Evolutionary conservation across 169 alveolate genomes (phyloP).

Genomic region (Prorocentrum cordatum): DNA sequence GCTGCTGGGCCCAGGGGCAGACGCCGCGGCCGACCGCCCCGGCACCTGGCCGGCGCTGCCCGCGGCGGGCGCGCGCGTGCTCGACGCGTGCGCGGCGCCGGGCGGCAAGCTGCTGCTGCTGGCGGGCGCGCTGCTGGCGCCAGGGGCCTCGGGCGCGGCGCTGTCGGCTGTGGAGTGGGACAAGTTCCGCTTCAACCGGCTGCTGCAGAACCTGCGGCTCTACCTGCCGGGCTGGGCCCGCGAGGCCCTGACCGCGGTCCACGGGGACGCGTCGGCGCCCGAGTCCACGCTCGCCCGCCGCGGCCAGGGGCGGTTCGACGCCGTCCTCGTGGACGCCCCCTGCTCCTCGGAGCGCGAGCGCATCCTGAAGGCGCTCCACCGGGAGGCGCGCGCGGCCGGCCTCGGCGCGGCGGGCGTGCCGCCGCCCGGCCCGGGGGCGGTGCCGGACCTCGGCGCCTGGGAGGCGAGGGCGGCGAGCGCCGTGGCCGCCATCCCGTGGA

Average conservation of each 20-base stretch:
- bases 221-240: conserved; percentile 4
- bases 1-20: too few relatives aligned
- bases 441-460: too few relatives aligned
- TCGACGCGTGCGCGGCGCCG: too few relatives aligned
- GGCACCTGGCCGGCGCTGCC: too few relatives aligned
- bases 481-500: neutral
- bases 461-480: too few relatives aligned
- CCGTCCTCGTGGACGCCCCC: conserved; percentile 39
- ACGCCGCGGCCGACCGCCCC: too few relatives aligned
- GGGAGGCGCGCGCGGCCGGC: neutral
- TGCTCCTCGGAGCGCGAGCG: conserved; percentile 60
- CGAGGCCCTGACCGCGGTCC: neutral
- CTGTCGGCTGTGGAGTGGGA: conserved; percentile 17
- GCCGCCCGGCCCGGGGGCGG: neutral
- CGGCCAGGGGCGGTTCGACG: conserved; percentile 15
- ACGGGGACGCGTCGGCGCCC: conserved; percentile 13
- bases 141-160: too few relatives aligned
- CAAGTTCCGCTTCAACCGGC: conserved; percentile 27
- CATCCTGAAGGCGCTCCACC: neutral
- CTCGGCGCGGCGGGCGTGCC: neutral
- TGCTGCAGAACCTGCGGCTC: conserved; percentile 24
- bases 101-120: too few relatives aligned
- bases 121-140: too few relatives aligned
- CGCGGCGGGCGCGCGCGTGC: too few relatives aligned
- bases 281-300: neutral